Evolutionary conservation across 768 basidiomycete species (phyloP).

Genomic region (Tricholoma bakamatsutake): DNA sequence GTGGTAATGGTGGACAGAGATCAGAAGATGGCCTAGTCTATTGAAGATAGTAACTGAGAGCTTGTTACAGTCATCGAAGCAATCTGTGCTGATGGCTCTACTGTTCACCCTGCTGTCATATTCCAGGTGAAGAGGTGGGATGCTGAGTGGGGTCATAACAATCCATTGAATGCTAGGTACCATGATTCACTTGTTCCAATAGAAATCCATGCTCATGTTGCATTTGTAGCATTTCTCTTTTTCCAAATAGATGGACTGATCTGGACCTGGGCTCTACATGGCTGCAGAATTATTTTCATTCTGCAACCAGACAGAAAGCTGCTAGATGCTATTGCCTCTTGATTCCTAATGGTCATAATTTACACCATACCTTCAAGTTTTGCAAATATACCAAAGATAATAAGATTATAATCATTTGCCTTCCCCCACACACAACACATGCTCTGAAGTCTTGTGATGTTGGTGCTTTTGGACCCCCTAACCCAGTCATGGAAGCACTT

Average conservation of each 20-base stretch:
- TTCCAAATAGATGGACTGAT: constrained; percentile 35
- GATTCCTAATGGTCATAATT: constrained; percentile 33
- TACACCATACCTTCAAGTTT: constrained; percentile 26
- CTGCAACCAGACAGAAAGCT: constrained; percentile 12
- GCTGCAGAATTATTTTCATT: constrained; percentile 12
- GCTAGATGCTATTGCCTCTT: constrained; percentile 19
- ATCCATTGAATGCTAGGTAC: constrained; percentile 25
- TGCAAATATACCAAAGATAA: constrained; percentile 14
- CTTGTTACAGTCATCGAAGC: constrained; percentile 40
- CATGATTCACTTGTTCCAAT: constrained; percentile 1
- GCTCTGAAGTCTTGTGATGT: no score
- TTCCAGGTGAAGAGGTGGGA: constrained; percentile 26
- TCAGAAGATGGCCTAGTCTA: constrained; percentile 11
- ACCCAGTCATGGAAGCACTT: constrained; percentile 20
- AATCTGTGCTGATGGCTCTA: constrained; percentile 35
- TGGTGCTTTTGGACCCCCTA: neutral
- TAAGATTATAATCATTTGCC: no score
- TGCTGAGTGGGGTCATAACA: constrained; percentile 16
- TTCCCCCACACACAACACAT: no score
- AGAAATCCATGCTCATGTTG: neutral
- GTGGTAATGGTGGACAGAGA: constrained; percentile 9
- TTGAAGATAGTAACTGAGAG: constrained; percentile 29
- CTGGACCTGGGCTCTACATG: constrained; percentile 26
- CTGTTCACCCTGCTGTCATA: constrained; percentile 30
- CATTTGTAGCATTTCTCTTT: constrained; percentile 23